A percentile compares a stretch with the other conserved stretches of the same genome.
Conservation (phyloP, 139 green algal species). For the Picochlorum sp. region DNA sequence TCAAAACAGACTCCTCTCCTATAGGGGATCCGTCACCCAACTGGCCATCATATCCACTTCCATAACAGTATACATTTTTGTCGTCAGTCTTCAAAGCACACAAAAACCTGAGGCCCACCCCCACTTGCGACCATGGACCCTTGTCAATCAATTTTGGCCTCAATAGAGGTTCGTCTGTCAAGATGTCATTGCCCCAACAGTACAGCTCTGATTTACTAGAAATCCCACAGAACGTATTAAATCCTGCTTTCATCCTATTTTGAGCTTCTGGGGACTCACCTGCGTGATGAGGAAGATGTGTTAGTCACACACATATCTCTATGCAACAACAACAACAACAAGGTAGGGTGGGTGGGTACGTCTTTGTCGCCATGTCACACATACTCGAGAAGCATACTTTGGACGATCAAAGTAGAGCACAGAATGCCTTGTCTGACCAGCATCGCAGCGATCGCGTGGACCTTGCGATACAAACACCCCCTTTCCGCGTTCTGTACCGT, state of each 20-base stretch:
- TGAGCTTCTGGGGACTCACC: background rate
- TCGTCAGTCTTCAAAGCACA: slow-evolving; percentile 4
- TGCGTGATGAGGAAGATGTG: background rate
- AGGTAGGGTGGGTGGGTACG: no score
- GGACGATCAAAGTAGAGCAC: no score
- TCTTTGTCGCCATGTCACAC: no score
- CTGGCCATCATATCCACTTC: background rate
- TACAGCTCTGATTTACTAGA: background rate
- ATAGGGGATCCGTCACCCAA: background rate
- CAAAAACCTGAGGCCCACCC: slow-evolving; percentile 4
- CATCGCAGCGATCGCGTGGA: no score
- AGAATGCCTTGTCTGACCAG: no score
- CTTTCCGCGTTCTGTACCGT: no score
- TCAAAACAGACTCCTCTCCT: background rate
- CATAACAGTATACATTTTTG: slow-evolving; percentile 5
- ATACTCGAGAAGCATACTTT: no score
- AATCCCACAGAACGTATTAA: slow-evolving; percentile 7
- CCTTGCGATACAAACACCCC: no score
- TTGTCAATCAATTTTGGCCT: slow-evolving; percentile 1
- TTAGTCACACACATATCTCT: no score
- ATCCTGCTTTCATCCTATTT: background rate
- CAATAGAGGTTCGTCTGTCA: background rate
- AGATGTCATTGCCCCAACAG: slow-evolving; percentile 4
- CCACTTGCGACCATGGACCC: slow-evolving; percentile 8
- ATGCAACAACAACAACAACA: no score